A percentile compares a stretch with the other conserved stretches of the same genome.
Conservation (phyloP, 768 basidiomycete species). For the Harrya chromipes region DNA sequence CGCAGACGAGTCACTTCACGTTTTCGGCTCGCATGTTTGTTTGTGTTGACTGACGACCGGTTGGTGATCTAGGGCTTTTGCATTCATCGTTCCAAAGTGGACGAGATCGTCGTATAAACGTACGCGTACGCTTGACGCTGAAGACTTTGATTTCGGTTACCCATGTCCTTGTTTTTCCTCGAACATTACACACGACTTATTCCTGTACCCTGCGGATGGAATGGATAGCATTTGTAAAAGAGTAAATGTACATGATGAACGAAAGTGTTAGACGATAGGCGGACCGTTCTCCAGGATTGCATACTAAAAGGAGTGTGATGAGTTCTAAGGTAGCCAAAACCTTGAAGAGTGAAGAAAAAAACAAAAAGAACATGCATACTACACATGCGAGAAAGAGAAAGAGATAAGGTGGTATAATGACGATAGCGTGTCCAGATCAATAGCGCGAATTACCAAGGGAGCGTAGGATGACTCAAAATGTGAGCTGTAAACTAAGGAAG, state of each 20-base stretch:
- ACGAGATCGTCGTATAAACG: constrained; percentile 45
- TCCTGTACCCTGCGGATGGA: neutral
- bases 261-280: constrained; percentile 18
- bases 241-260: constrained; percentile 21
- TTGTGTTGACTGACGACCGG: neutral
- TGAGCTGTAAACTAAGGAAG: constrained; percentile 14
- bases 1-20: neutral
- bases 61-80: constrained; percentile 50
- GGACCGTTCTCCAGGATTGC: constrained; percentile 18
- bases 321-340: constrained; percentile 4
- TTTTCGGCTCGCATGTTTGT: constrained; percentile 26
- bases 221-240: constrained; percentile 17
- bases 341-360: neutral
- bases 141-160: no score
- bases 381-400: constrained; percentile 20
- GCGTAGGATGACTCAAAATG: constrained; percentile 25
- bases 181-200: neutral
- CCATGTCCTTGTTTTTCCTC: neutral
- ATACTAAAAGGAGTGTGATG: constrained; percentile 17
- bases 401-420: constrained; percentile 12
- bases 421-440: constrained; percentile 16
- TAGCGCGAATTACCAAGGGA: constrained; percentile 33
- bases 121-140: no score
- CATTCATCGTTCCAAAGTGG: constrained; percentile 65
- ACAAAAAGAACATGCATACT: constrained; percentile 30